Conservation (phyloP, 345 rosid genomes). For the Gossypioides kirkii region DNA sequence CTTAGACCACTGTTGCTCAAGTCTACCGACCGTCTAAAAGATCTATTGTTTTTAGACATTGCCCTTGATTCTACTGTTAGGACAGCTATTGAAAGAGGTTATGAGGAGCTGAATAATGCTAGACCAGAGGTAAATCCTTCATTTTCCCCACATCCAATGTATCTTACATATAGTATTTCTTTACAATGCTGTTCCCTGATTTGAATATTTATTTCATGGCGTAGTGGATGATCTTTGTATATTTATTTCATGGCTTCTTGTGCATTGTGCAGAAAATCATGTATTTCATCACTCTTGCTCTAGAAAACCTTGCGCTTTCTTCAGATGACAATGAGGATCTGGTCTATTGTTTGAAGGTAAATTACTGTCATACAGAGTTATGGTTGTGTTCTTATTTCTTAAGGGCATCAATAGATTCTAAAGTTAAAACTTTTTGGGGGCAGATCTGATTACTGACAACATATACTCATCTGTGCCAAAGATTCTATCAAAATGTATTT, state of each 20-base stretch:
- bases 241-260: background rate
- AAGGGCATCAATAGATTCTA: conserved; percentile 3
- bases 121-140: conserved; percentile 67
- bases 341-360: conserved; percentile 86
- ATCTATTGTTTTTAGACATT: conserved; percentile 81
- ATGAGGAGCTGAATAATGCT: conserved; percentile 69
- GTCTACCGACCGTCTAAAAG: conserved; percentile 79
- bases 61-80: conserved; percentile 96
- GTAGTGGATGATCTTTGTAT: conserved; percentile 5
- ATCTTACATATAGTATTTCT: conserved; percentile 4
- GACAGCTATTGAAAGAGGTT: conserved; percentile 94
- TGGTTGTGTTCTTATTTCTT: background rate
- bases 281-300: conserved; percentile 67
- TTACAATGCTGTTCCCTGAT: background rate
- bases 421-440: background rate
- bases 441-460: background rate
- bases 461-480: background rate
- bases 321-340: conserved; percentile 93
- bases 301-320: conserved; percentile 91
- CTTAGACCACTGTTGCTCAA: conserved; percentile 64
- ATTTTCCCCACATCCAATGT: conserved; percentile 5
- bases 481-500: conserved; percentile 1
- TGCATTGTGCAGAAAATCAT: conserved; percentile 67
- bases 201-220: background rate
- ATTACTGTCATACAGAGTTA: background rate